Conservation (phyloP, 1,284 basidiomycete species). For the Volvariella surrecta region DNA sequence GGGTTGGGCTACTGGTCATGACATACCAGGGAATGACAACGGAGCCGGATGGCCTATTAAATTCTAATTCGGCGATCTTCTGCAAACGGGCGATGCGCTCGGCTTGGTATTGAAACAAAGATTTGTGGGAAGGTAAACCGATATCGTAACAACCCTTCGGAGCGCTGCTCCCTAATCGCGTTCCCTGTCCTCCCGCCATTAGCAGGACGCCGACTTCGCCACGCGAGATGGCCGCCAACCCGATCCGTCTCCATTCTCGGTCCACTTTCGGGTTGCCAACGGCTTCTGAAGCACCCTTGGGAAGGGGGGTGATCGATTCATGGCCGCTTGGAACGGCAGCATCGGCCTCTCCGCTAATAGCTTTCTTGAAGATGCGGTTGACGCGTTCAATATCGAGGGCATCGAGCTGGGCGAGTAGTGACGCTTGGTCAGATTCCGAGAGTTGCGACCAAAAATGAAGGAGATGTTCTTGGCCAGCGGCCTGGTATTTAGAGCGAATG, state of each 20-base stretch:
- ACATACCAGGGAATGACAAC: constrained; percentile 92
- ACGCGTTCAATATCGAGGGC: constrained; percentile 86
- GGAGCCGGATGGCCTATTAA: constrained; percentile 43
- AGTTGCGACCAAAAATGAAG: constrained; percentile 83
- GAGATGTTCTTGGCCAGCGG: constrained; percentile 84
- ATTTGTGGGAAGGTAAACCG: constrained; percentile 85
- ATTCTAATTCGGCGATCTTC: constrained; percentile 57
- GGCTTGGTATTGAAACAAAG: constrained; percentile 95
- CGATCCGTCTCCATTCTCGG: constrained; percentile 63
- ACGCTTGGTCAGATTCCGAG: constrained; percentile 51
- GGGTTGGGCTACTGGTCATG: constrained; percentile 98
- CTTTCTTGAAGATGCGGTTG: constrained; percentile 80
- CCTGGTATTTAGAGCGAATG: constrained; percentile 56
- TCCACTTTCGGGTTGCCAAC: constrained; percentile 50
- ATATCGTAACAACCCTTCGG: constrained; percentile 99
- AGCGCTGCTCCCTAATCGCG: constrained; percentile 83
- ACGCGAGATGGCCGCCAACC: constrained; percentile 74
- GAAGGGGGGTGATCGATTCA: constrained; percentile 70
- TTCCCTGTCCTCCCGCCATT: constrained; percentile 98
- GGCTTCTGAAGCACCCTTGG: constrained; percentile 64
- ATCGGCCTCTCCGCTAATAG: constrained; percentile 62
- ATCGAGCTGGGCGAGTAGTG: constrained; percentile 70
- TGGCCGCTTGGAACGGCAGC: constrained; percentile 32
- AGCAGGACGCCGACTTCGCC: constrained; percentile 89
- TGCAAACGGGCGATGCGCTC: constrained; percentile 87